Base-by-base conservation (phyloP, 2,329 filamentous ascomycete species). In the Colletotrichum abscissum region DNA sequence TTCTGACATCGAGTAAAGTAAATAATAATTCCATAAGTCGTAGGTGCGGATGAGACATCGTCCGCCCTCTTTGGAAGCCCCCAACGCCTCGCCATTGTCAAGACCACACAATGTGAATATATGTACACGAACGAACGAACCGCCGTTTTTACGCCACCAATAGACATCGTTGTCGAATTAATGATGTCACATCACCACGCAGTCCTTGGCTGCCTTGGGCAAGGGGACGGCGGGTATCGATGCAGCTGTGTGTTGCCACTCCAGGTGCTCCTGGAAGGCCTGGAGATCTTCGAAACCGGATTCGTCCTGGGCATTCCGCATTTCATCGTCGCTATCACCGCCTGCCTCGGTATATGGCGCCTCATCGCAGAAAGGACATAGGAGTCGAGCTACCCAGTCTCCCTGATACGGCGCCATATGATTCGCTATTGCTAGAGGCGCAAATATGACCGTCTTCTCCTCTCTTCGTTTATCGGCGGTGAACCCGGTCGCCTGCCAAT, bases 331-430 rank as follows among this genome's bases (percentile, higher is more conserved):
- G 74, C 86, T 87, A 71, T 88, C 86, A 55, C 82, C 78, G 55
- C 85, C 83, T 67, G 81, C 81, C 11, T 84, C 82, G 57, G 79
- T 78, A 46, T 85, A 83, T 57, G 85, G 81, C 69, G 82, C 84
- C 68, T 86, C 87, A 59, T 91, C 89, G 79, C 89, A 91, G 74
- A 86, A 88, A 2, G 88, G 88, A 71, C 89, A 91, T 38, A 88
- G 77, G 16, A 90, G 78, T 19, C 84, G 81, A 3, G 88, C 86
- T 71, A 85, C 83, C 86, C 88, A 91, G 75, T 88, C 88, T 57
- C 87, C 86, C 9, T 81, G 79, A 22, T 81, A 79, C 3, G 89
- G 89, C 38, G 86, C 82, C 33, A 88, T 80, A 78, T 91, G 89
- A 79, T 89, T 91, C 38, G 88, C 88, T 57, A 91, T 86, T 42